A percentile compares a stretch with the other conserved stretches of the same genome.
These are phyloP conservation scores for Ceratobasidium sp. DNA, from an alignment of 1,284 basidiomycete genomes.

Conservation along the genomic window DNA sequence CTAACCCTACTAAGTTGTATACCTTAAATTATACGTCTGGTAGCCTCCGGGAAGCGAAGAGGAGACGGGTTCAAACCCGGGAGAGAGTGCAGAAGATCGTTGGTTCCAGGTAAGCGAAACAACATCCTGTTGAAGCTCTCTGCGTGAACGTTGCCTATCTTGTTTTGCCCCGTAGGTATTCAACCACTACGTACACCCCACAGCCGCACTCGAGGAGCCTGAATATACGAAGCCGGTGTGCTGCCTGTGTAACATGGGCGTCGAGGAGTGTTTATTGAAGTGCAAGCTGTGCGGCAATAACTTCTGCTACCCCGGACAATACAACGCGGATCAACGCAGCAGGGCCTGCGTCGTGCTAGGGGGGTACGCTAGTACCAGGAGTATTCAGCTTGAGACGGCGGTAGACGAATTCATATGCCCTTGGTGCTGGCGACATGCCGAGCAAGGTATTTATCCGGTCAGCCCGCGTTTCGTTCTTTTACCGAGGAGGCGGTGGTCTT, in stretches of 20 bases:
- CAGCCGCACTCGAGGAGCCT: not conserved
- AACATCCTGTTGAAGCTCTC: not conserved
- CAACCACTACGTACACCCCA: not conserved
- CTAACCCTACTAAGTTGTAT: no score
- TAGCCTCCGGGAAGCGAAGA: no score
- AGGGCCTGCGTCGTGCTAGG: not conserved
- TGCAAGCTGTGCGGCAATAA: not conserved
- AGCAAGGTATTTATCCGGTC: constrained; percentile 16
- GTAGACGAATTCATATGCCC: not conserved
- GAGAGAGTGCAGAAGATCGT: not conserved
- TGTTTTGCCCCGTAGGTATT: not conserved
- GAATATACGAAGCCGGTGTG: not conserved
- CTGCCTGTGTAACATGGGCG: not conserved
- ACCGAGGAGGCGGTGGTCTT: no score
- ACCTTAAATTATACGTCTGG: no score
- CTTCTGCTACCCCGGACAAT: constrained; percentile 15
- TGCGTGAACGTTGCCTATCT: not conserved
- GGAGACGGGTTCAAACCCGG: not conserved
- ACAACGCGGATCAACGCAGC: not conserved
- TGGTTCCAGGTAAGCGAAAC: constrained; percentile 28
- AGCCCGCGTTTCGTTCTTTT: no score
- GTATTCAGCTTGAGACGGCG: no score
- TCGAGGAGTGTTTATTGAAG: not conserved
- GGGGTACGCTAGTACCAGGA: not conserved
- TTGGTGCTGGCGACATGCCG: constrained; percentile 22